These are phyloP conservation scores for Sporisorium scitamineum DNA, from an alignment of 1,284 basidiomycete genomes.

Conservation along the genomic window DNA sequence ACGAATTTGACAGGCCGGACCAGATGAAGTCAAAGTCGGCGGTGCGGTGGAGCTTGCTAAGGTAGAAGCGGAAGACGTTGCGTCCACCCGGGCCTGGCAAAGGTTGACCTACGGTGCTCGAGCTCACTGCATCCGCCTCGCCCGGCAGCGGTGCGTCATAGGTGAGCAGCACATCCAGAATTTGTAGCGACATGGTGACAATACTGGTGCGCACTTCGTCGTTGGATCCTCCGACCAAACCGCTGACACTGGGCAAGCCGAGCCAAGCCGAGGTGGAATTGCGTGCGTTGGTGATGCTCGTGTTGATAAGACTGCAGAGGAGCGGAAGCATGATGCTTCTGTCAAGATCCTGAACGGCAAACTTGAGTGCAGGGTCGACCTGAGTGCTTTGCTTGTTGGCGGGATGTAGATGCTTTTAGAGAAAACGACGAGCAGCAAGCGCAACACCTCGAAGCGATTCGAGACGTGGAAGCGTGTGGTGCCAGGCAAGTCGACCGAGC, in stretches of 20 bases:
- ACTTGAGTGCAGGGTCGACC: constrained; percentile 45
- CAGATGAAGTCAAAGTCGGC: constrained; percentile 62
- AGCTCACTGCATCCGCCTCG: constrained; percentile 32
- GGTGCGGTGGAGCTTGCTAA: constrained; percentile 63
- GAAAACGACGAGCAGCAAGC: constrained; percentile 62
- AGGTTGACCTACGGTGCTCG: constrained; percentile 38
- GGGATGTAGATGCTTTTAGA: constrained; percentile 65
- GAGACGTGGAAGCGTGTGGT: constrained; percentile 52
- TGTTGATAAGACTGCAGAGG: constrained; percentile 66
- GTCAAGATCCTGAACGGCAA: constrained; percentile 52
- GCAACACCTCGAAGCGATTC: constrained; percentile 59
- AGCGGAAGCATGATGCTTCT: constrained; percentile 57
- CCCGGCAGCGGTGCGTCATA: constrained; percentile 47
- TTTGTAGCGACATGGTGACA: constrained; percentile 55
- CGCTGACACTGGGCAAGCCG: constrained; percentile 30
- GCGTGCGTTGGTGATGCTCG: constrained; percentile 51
- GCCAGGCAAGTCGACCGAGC: constrained; percentile 55
- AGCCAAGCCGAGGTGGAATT: constrained; percentile 43
- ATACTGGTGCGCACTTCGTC: constrained; percentile 46
- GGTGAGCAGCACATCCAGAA: constrained; percentile 58
- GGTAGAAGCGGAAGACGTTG: constrained; percentile 63
- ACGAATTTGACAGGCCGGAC: constrained; percentile 34
- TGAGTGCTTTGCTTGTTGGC: constrained; percentile 27
- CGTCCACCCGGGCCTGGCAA: constrained; percentile 28
- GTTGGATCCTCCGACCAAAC: constrained; percentile 35